These are phyloP conservation scores for Saccharomyces hybrid DNA, from an alignment of 1,139 yeast species.

Conservation along the genomic window DNA sequence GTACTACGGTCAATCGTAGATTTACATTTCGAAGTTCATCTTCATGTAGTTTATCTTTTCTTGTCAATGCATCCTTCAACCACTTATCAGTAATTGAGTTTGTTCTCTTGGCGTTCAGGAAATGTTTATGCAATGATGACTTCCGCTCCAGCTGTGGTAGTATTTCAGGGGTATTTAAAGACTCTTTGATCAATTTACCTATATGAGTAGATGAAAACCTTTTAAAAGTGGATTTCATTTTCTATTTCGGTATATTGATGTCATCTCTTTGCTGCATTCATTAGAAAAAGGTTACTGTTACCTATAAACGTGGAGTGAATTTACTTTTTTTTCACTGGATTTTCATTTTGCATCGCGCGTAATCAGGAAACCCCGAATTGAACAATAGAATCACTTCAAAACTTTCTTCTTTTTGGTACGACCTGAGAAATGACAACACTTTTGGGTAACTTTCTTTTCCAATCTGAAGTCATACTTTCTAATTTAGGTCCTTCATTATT, in stretches of 20 bases:
- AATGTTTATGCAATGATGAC: background rate
- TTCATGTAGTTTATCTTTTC: background rate
- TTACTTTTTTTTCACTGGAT: background rate
- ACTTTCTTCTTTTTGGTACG: constrained; percentile 13
- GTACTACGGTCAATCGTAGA: constrained; percentile 9
- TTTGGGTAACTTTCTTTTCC: constrained; percentile 25
- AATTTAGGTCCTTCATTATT: constrained; percentile 1
- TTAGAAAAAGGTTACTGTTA: background rate
- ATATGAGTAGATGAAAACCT: background rate
- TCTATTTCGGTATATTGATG: background rate
- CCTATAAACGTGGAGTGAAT: background rate
- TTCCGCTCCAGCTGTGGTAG: background rate
- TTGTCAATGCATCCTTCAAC: constrained; percentile 13
- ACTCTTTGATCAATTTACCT: background rate
- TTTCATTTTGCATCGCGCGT: background rate
- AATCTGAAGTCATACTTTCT: constrained; percentile 5
- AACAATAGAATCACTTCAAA: background rate
- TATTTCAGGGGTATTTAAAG: background rate
- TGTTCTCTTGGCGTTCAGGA: background rate
- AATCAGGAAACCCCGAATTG: background rate
- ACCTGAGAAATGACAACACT: constrained; percentile 17
- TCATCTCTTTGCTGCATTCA: background rate
- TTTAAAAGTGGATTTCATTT: background rate
- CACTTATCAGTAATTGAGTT: constrained; percentile 16
- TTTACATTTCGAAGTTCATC: constrained; percentile 5